Evolutionary conservation across 2,329 filamentous ascomycete genomes (phyloP), one percentile per base, ranked within the genome.

Genomic region (Tolypocladium endophyticum): DNA sequence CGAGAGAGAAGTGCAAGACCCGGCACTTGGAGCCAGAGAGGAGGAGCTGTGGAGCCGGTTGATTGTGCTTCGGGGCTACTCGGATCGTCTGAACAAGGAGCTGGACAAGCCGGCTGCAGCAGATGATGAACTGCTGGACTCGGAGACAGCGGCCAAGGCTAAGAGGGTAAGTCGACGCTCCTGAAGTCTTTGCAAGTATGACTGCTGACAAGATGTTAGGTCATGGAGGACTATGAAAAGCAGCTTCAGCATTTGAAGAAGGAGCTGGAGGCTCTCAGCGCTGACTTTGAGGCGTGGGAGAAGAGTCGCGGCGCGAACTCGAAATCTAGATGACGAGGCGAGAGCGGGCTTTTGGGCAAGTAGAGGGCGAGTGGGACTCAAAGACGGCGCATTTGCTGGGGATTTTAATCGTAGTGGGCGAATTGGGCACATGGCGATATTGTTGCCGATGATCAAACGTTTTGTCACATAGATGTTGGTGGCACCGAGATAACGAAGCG

Each of bases 21-120:
- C 90, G 9, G 86, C 86, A 9, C 80, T 93, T 59, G 83, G 83
- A 43, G 89, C 89, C 3, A 79, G 89, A 64, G 87, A 90, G 69
- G 90, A 94, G 73, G 90, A 94, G 76, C 85, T 94, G 53, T 94
- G 90, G 90, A 91, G 89, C 64, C 79, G 90, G 54, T 83, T 94
- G 75, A 87, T 92, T 56, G 83, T 87, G 43, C 77, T 94, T 55
- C 80, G 88, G 64, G 88, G 89, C 62, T 85, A 90, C 64, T 87
- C 88, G 28, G 84, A 87, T 64, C 82, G 85, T 67, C 73, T 95
- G 65, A 87, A 87, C 68, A 84, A 83, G 66, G 89, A 94, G 76
- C 80, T 90, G 60, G 88, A 87, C 70, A 87, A 85, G 74, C 78
- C 87, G 59, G 83, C 85, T 2, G 75, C 79, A 33, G 76, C 79